Evolutionary conservation across 345 rosid genomes (phyloP).

Genomic region (Jatropha curcas): DNA sequence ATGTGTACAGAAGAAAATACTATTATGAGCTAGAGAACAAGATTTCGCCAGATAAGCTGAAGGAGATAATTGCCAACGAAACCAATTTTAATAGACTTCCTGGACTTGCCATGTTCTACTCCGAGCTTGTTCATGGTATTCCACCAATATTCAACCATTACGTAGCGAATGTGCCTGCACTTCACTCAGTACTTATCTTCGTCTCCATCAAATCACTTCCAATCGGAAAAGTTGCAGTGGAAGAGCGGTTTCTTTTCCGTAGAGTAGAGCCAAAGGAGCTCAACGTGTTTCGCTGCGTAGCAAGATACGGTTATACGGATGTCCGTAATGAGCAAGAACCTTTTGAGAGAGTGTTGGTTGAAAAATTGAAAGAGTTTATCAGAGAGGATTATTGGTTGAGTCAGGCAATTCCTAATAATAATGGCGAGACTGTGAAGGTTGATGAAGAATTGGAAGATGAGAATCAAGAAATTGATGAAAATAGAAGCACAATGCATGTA

Average conservation of each 20-base stretch:
- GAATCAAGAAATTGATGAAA: neutral
- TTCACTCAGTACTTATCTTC: constrained; percentile 46
- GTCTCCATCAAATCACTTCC: constrained; percentile 52
- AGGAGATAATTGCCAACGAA: constrained; percentile 18
- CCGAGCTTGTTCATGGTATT: constrained; percentile 48
- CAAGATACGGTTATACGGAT: constrained; percentile 56
- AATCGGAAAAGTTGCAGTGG: constrained; percentile 38
- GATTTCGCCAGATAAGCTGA: constrained; percentile 37
- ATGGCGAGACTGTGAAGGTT: neutral
- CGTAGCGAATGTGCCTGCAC: constrained; percentile 41
- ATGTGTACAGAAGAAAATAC: constrained; percentile 43
- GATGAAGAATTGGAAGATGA: too few species aligned
- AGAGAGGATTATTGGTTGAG: neutral
- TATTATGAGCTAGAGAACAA: constrained; percentile 50
- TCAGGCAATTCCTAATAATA: too few species aligned
- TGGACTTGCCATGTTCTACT: constrained; percentile 52
- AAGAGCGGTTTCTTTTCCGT: constrained; percentile 48
- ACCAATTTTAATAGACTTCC: constrained; percentile 33
- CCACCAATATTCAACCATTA: constrained; percentile 55
- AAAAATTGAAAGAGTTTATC: constrained; percentile 42
- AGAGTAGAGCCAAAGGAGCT: constrained; percentile 41
- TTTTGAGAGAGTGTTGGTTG: constrained; percentile 38
- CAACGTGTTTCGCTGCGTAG: constrained; percentile 44
- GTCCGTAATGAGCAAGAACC: constrained; percentile 35
- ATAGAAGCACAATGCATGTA: neutral